phyloP scores from a whole-genome alignment of 768 basidiomycete genomes.

The Kwoniella sp. region DNA sequence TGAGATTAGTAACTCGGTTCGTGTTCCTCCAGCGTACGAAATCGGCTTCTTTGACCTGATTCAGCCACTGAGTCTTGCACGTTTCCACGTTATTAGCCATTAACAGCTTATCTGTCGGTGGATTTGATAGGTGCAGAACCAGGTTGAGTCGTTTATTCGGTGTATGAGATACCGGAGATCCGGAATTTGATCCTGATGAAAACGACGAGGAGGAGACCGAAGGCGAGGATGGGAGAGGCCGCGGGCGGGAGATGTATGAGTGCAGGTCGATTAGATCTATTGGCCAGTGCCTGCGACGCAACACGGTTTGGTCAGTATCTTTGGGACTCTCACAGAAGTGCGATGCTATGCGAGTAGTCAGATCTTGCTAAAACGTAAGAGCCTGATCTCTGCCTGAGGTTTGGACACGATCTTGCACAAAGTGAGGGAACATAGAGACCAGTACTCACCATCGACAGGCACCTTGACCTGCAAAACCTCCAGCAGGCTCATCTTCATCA shows the following conservation, averaged over 20 bases:
- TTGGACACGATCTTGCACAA: too few species aligned
- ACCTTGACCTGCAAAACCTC: slow-evolving; percentile 43
- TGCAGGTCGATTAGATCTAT: slow-evolving; percentile 88
- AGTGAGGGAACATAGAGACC: background rate
- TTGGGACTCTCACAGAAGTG: too few species aligned
- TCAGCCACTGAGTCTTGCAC: slow-evolving; percentile 93
- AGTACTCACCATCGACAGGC: slow-evolving; percentile 71
- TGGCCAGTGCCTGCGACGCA: slow-evolving; percentile 84
- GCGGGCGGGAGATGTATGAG: slow-evolving; percentile 37
- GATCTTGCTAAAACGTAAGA: too few species aligned
- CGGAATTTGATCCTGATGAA: slow-evolving; percentile 17
- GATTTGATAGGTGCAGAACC: slow-evolving; percentile 81
- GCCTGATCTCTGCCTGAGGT: too few species aligned
- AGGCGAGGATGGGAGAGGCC: slow-evolving; percentile 43
- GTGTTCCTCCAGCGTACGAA: slow-evolving; percentile 97
- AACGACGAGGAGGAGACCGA: slow-evolving; percentile 65
- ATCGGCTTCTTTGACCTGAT: slow-evolving; percentile 93
- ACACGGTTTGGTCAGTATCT: background rate
- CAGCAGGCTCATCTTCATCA: slow-evolving; percentile 20
- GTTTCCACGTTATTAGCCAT: slow-evolving; percentile 77
- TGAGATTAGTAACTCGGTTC: slow-evolving; percentile 84
- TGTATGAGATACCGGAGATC: slow-evolving; percentile 15
- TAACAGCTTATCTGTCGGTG: slow-evolving; percentile 82
- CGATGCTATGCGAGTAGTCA: background rate
- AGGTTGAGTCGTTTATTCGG: slow-evolving; percentile 62